Conservation (phyloP, 352 stramenopile genomes). For the Globisporangium ultimum region DNA sequence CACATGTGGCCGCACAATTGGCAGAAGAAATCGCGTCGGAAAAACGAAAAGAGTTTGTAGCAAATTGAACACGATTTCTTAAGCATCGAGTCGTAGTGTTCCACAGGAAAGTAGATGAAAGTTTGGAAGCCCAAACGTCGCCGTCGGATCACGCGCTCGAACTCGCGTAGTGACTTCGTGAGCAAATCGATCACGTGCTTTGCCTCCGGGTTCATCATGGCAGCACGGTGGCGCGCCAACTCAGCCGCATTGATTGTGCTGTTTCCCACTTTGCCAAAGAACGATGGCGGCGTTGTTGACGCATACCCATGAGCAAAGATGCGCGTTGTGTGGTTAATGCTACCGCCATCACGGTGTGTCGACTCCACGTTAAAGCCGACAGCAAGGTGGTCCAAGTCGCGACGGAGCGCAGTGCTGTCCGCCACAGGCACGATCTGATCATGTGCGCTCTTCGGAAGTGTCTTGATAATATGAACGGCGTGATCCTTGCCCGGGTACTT, state of each 20-base stretch:
- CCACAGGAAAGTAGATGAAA: too few species aligned
- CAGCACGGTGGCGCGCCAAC: constrained; percentile 26
- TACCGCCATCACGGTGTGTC: constrained; percentile 18
- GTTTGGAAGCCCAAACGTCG: constrained; percentile 64
- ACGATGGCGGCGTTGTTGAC: constrained; percentile 24
- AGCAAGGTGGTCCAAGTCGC: constrained; percentile 49
- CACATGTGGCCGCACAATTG: constrained; percentile 21
- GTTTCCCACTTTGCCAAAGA: constrained; percentile 14
- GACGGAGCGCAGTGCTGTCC: constrained; percentile 36
- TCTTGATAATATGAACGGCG: constrained; percentile 66
- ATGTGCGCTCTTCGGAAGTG: constrained; percentile 45
- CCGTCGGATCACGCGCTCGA: constrained; percentile 56
- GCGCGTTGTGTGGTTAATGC: constrained; percentile 31
- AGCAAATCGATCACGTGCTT: constrained; percentile 40
- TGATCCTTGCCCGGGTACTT: constrained; percentile 39
- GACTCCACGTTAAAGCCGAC: constrained; percentile 51
- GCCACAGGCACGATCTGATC: constrained; percentile 28
- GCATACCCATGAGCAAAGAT: constrained; percentile 48
- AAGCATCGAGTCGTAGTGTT: too few species aligned
- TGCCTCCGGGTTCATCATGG: constrained; percentile 48
- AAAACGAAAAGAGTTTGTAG: constrained; percentile 14
- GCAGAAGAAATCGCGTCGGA: constrained; percentile 21
- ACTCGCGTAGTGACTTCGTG: constrained; percentile 43
- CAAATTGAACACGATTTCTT: too few species aligned
- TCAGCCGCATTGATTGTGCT: constrained; percentile 18